Evolutionary conservation across 331 rosid genomes (phyloP).

Genomic region (Acacia pycnantha): DNA sequence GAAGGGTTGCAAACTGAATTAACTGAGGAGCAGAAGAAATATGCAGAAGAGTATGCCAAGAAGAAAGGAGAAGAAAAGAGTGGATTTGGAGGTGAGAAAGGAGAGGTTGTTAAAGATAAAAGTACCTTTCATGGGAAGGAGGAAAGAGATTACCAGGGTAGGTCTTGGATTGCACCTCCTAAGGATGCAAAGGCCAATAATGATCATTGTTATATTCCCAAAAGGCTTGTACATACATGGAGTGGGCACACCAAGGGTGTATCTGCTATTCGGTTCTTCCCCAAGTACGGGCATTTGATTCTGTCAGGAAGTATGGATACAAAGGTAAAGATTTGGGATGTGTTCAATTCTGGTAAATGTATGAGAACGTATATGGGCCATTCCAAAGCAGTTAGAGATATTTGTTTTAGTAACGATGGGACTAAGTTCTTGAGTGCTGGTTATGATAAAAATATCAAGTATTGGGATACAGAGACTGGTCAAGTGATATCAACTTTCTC

Average conservation of each 20-base stretch:
- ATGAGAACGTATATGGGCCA: constrained; percentile 99
- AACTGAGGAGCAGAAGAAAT: constrained; percentile 91
- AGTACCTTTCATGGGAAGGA: constrained; percentile 93
- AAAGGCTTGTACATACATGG: constrained; percentile 99
- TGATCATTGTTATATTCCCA: constrained; percentile 91
- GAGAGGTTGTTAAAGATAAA: constrained; percentile 69
- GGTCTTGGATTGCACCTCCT: constrained; percentile 96
- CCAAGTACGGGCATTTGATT: constrained; percentile 82
- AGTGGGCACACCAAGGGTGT: constrained; percentile 98
- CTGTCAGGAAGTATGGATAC: constrained; percentile 91
- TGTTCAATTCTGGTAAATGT: constrained; percentile 87
- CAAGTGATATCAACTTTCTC: constrained; percentile 90
- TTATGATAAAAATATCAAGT: constrained; percentile 93
- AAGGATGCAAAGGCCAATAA: constrained; percentile 88
- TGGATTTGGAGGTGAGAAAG: constrained; percentile 71
- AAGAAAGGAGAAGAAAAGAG: constrained; percentile 90
- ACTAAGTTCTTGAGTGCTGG: constrained; percentile 80
- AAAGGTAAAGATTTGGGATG: constrained; percentile 97
- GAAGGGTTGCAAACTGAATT: constrained; percentile 74
- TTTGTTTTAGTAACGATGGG: constrained; percentile 89
- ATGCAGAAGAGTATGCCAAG: constrained; percentile 88
- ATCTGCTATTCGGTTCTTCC: constrained; percentile 92
- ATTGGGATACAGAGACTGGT: constrained; percentile 97
- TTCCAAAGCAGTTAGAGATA: constrained; percentile 80
- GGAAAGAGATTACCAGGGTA: constrained; percentile 94